phyloP scores from a whole-genome alignment of 2,329 filamentous ascomycete species.

The Ophiocordyceps unilateralis region DNA sequence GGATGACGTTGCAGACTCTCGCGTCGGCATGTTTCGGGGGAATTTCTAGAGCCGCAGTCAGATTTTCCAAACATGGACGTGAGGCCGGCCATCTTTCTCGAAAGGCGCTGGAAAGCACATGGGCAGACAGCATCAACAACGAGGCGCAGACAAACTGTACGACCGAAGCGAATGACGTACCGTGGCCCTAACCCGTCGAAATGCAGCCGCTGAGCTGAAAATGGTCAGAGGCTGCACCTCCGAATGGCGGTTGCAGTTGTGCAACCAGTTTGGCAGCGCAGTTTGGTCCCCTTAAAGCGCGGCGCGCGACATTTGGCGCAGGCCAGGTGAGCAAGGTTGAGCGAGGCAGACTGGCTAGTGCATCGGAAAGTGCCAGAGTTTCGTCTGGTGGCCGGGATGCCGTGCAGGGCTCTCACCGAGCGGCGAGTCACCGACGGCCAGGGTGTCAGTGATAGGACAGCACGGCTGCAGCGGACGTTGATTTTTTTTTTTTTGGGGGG shows the following conservation, averaged over 20 bases:
- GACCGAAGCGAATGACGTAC: not conserved
- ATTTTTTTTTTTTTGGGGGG: not conserved
- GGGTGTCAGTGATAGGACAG: not conserved
- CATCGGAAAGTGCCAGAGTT: not conserved
- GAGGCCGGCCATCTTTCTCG: not conserved
- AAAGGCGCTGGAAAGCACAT: not conserved
- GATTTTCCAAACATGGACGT: not conserved
- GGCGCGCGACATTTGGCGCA: not conserved
- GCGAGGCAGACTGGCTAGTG: not conserved
- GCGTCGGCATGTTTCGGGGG: conserved; percentile 12
- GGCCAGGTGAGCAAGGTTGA: not conserved
- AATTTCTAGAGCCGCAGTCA: not conserved
- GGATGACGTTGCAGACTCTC: conserved; percentile 2
- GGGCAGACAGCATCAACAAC: not conserved
- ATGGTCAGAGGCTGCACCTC: conserved; percentile 5
- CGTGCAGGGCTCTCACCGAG: not conserved
- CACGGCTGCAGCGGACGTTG: not conserved
- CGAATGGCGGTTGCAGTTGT: not conserved
- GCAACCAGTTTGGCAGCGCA: not conserved
- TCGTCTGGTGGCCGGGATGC: not conserved
- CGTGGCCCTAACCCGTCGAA: conserved; percentile 2
- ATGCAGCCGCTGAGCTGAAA: conserved; percentile 5
- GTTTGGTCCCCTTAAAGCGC: not conserved
- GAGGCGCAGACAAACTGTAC: not conserved
- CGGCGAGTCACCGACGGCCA: not conserved